Evolutionary conservation across 176 grass and related monocot species (phyloP).

Genomic region (Thalia dealbata): DNA sequence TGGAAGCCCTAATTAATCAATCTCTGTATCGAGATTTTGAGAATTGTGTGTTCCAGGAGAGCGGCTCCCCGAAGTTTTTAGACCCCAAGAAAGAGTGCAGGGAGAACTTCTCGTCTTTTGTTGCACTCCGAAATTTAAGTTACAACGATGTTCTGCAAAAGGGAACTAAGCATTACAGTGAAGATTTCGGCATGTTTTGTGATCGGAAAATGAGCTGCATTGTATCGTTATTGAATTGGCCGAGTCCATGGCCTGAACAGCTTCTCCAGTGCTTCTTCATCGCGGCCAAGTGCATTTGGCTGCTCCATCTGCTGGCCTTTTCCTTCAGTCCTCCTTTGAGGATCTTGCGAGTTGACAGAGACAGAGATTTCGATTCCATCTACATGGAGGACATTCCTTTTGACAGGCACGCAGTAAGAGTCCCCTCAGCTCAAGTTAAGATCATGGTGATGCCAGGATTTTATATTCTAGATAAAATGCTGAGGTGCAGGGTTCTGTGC

Average conservation of each 20-base stretch:
- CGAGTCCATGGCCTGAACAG: slow-evolving; percentile 77
- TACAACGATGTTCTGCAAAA: slow-evolving; percentile 92
- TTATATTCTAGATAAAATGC: slow-evolving; percentile 69
- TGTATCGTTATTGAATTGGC: slow-evolving; percentile 67
- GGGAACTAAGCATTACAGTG: slow-evolving; percentile 72
- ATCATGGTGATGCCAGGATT: slow-evolving; percentile 89
- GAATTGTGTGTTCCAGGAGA: slow-evolving; percentile 73
- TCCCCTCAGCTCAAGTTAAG: slow-evolving; percentile 38
- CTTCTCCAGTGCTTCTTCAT: slow-evolving; percentile 90
- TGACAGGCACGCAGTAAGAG: slow-evolving; percentile 30
- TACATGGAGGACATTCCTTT: slow-evolving; percentile 90
- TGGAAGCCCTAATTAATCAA: slow-evolving; percentile 84
- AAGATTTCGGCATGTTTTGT: slow-evolving; percentile 78
- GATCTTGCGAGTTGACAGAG: slow-evolving; percentile 54
- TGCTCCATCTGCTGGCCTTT: slow-evolving; percentile 77
- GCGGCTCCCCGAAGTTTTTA: slow-evolving; percentile 46
- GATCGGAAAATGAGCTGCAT: slow-evolving; percentile 96
- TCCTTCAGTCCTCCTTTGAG: slow-evolving; percentile 35
- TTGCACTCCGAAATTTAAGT: slow-evolving; percentile 68
- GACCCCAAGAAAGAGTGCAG: slow-evolving; percentile 58
- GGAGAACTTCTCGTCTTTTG: slow-evolving; percentile 67
- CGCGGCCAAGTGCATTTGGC: slow-evolving; percentile 80
- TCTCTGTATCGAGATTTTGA: slow-evolving; percentile 83
- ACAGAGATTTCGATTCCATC: slow-evolving; percentile 33
- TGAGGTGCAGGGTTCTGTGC: slow-evolving; percentile 82